Conservation (phyloP, 495 filamentous ascomycete genomes). For the Xylaria venustula region DNA sequence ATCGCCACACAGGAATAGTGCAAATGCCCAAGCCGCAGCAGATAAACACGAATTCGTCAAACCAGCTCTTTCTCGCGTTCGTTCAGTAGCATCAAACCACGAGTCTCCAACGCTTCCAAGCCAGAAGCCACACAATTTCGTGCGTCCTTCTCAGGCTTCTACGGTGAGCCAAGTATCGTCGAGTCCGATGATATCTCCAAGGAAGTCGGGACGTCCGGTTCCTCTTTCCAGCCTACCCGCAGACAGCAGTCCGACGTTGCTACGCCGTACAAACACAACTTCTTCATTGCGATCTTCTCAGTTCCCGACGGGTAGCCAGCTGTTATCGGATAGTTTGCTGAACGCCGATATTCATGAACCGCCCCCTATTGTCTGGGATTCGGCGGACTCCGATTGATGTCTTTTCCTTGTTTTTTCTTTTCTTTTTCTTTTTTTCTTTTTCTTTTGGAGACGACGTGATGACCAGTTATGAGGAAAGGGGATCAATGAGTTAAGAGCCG, state of each 20-base stretch:
- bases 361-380: conserved; percentile 43
- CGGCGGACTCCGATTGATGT: conserved; percentile 28
- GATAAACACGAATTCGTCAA: conserved; percentile 7
- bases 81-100: background rate
- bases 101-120: conserved; percentile 12
- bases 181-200: conserved; percentile 26
- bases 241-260: conserved; percentile 21
- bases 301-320: conserved; percentile 44
- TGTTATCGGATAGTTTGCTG: conserved; percentile 55
- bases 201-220: conserved; percentile 27
- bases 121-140: conserved; percentile 7
- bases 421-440: background rate
- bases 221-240: conserved; percentile 13
- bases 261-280: conserved; percentile 17
- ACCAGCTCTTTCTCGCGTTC: conserved; percentile 16
- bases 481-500: background rate
- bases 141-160: conserved; percentile 45
- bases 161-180: conserved; percentile 39
- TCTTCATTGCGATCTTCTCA: conserved; percentile 40
- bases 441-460: background rate
- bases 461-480: background rate
- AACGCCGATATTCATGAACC: conserved; percentile 45
- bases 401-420: too few species aligned
- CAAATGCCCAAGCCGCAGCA: background rate
- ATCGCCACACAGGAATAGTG: conserved; percentile 10